These are phyloP conservation scores for Neopestalotiopsis sp. DNA, from an alignment of 2,329 filamentous ascomycete species.

Conservation along the genomic window DNA sequence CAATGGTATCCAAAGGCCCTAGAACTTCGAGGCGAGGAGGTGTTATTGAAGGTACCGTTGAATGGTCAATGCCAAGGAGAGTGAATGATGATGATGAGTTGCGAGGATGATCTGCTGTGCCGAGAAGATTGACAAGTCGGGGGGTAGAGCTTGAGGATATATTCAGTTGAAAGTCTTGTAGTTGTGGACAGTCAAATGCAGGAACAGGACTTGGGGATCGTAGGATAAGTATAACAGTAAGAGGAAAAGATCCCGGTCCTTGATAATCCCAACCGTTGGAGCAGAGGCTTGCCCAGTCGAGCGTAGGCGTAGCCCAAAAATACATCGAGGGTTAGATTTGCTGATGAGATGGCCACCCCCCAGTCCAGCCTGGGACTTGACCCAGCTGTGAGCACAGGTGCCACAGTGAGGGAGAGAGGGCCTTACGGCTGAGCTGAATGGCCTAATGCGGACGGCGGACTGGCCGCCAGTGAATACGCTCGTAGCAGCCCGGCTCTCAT, in stretches of 20 bases:
- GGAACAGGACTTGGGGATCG: not conserved
- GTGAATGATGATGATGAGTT: not conserved
- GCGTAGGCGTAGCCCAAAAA: not conserved
- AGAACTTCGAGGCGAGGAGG: not conserved
- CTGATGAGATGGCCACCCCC: not conserved
- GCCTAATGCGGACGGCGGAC: not conserved
- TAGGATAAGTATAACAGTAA: conserved; percentile 5
- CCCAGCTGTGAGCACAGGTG: not conserved
- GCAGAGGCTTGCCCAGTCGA: conserved; percentile 1
- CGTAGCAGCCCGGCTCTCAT: not conserved
- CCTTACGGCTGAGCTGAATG: not conserved
- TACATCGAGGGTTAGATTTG: not conserved
- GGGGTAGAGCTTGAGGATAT: conserved; percentile 4
- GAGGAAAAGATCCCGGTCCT: not conserved
- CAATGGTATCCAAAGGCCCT: not conserved
- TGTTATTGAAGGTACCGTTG: not conserved
- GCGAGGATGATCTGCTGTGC: not conserved
- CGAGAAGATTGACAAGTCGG: not conserved
- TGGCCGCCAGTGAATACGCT: not conserved
- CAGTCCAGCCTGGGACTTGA: not conserved
- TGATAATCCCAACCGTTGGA: not conserved
- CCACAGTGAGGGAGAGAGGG: not conserved
- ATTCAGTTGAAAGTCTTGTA: not conserved
- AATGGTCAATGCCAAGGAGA: conserved; percentile 9
- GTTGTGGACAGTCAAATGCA: not conserved